Percentiles rank a stretch among this genome's conserved stretches.
These are phyloP conservation scores for Cyberlindnera mrakii DNA, from an alignment of 805 yeast genomes.

Conservation along the genomic window DNA sequence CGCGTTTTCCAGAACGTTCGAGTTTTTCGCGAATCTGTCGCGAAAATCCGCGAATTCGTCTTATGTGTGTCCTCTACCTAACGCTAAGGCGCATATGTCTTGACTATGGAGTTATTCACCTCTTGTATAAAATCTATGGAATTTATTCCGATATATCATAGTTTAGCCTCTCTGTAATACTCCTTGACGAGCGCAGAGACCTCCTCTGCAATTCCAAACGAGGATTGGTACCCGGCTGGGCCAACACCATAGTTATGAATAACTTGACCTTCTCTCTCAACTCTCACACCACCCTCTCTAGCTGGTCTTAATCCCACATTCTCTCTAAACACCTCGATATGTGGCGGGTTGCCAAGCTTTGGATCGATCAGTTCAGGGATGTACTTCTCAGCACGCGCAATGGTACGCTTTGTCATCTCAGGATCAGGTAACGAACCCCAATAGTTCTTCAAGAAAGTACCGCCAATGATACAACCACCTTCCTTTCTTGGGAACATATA, in stretches of 20 bases:
- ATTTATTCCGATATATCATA: constrained; percentile 1
- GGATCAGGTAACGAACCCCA: constrained; percentile 33
- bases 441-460: constrained; percentile 29
- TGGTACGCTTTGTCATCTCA: constrained; percentile 41
- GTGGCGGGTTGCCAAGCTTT: constrained; percentile 23
- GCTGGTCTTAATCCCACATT: constrained; percentile 69
- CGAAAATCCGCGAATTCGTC: background rate
- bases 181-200: constrained; percentile 33
- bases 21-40: no score
- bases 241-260: constrained; percentile 70
- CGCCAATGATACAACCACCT: constrained; percentile 69
- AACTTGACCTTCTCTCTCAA: constrained; percentile 37
- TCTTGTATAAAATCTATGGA: background rate
- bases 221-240: constrained; percentile 73
- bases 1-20: no score
- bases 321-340: constrained; percentile 40
- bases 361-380: constrained; percentile 28
- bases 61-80: background rate
- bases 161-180: constrained; percentile 20
- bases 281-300: constrained; percentile 51
- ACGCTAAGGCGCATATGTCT: no score
- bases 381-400: constrained; percentile 21
- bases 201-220: constrained; percentile 54
- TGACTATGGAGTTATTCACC: no score
- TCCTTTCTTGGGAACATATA: constrained; percentile 68